Conservation (phyloP, 78 protist genomes). For the Dictyostelium firmibasis region DNA sequence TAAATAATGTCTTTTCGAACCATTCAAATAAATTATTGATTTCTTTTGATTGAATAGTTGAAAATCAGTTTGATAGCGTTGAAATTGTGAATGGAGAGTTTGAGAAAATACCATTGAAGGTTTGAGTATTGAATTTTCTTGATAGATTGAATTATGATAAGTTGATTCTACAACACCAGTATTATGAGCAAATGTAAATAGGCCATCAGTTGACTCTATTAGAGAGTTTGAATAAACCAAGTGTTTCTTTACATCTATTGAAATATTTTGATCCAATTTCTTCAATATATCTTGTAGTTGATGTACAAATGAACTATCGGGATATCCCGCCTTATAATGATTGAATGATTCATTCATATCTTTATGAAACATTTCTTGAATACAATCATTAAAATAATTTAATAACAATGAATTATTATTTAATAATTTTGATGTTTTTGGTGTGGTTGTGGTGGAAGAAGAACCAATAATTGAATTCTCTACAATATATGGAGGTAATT, state of each 20-base stretch:
- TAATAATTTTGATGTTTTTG: neutral
- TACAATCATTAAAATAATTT: slow-evolving; percentile 14
- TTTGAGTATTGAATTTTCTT: neutral
- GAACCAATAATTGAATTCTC: neutral
- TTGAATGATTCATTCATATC: neutral
- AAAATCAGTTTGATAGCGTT: neutral
- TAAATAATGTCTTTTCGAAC: neutral
- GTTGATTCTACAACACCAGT: neutral
- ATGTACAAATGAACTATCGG: neutral
- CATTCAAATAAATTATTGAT: neutral
- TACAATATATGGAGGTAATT: neutral
- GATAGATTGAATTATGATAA: neutral
- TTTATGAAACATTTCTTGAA: neutral
- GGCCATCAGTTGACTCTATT: neutral
- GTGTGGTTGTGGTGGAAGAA: neutral
- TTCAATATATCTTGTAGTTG: neutral
- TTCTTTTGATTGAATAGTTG: neutral
- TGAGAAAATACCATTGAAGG: neutral
- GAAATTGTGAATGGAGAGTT: neutral
- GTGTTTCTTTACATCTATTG: neutral
- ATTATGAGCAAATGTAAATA: neutral
- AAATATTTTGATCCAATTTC: neutral
- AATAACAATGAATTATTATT: neutral
- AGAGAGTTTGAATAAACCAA: neutral
- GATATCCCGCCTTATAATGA: neutral